Conservation (phyloP, 768 basidiomycete genomes). For the Floccularia luteovirens region DNA sequence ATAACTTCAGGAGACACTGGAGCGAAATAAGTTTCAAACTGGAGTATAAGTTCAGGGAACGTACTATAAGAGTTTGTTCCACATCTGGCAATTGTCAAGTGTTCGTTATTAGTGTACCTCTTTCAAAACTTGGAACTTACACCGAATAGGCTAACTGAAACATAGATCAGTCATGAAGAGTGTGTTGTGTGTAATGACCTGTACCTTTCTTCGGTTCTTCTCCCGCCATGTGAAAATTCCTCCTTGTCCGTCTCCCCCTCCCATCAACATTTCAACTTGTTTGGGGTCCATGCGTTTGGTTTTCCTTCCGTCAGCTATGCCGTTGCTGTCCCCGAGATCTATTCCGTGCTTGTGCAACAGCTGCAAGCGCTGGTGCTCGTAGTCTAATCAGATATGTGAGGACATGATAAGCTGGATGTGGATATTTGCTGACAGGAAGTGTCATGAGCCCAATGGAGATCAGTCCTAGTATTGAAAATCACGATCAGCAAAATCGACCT, state of each 20-base stretch:
- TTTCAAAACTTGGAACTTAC: constrained; percentile 36
- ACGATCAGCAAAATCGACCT: not conserved
- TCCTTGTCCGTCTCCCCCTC: constrained; percentile 69
- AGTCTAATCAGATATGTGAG: constrained; percentile 47
- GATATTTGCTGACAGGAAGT: constrained; percentile 57
- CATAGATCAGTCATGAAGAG: constrained; percentile 6
- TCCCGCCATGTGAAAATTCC: constrained; percentile 96
- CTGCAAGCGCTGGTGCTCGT: constrained; percentile 87
- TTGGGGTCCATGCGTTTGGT: constrained; percentile 76
- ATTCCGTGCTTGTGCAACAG: constrained; percentile 90
- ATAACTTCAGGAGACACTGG: constrained; percentile 89
- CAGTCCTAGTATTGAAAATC: constrained; percentile 44
- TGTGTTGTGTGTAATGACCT: constrained; percentile 11
- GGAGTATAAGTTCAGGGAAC: constrained; percentile 22
- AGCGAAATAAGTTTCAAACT: constrained; percentile 11
- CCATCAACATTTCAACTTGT: constrained; percentile 81
- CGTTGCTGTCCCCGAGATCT: constrained; percentile 78
- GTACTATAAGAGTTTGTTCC: constrained; percentile 84
- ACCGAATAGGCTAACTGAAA: constrained; percentile 80
- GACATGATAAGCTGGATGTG: constrained; percentile 7
- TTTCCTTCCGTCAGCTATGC: constrained; percentile 57
- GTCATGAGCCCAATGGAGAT: constrained; percentile 97
- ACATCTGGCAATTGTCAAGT: constrained; percentile 41
- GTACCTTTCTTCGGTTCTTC: constrained; percentile 84
- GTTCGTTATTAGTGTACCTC: constrained; percentile 7